A percentile compares a stretch with the other conserved stretches of the same genome.
These are phyloP conservation scores for Mucor indicus DNA, from an alignment of 371 early-diverging fungal genomes.

Conservation along the genomic window DNA sequence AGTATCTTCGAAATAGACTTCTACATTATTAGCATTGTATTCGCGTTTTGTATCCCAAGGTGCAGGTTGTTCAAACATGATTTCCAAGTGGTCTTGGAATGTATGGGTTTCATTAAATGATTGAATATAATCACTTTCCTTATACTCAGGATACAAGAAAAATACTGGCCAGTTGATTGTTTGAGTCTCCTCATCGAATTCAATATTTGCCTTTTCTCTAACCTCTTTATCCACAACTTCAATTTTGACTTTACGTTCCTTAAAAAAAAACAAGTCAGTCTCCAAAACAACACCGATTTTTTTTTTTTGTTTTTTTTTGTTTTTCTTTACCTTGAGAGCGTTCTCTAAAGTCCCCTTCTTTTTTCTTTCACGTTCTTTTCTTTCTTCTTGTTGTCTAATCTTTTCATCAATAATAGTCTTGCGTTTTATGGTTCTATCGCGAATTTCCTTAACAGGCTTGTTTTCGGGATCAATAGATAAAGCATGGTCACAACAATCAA, in stretches of 20 bases:
- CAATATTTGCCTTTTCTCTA: constrained; percentile 54
- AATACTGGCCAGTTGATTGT: constrained; percentile 84
- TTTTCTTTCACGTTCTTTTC: constrained; percentile 48
- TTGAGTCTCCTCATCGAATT: constrained; percentile 59
- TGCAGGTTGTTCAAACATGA: constrained; percentile 81
- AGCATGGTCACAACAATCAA: constrained; percentile 79
- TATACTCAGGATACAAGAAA: constrained; percentile 93
- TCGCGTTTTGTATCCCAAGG: constrained; percentile 77
- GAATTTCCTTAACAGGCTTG: constrained; percentile 48
- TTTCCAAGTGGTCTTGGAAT: constrained; percentile 80
- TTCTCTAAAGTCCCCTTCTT: constrained; percentile 39
- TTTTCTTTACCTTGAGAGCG: constrained; percentile 44
- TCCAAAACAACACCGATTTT: not conserved
- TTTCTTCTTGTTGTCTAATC: constrained; percentile 39
- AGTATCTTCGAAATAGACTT: constrained; percentile 77
- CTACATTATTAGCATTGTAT: constrained; percentile 70
- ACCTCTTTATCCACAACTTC: constrained; percentile 44
- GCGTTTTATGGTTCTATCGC: constrained; percentile 37
- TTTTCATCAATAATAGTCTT: constrained; percentile 42
- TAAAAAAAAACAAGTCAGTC: not conserved
- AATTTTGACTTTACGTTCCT: constrained; percentile 57
- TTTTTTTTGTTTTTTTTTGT: too few relatives aligned
- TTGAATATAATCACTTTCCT: constrained; percentile 88
- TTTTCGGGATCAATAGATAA: constrained; percentile 73
- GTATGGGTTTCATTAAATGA: constrained; percentile 80